Evolutionary conservation across 2,329 filamentous ascomycete genomes (phyloP).

Genomic region (Diaporthe sp.): DNA sequence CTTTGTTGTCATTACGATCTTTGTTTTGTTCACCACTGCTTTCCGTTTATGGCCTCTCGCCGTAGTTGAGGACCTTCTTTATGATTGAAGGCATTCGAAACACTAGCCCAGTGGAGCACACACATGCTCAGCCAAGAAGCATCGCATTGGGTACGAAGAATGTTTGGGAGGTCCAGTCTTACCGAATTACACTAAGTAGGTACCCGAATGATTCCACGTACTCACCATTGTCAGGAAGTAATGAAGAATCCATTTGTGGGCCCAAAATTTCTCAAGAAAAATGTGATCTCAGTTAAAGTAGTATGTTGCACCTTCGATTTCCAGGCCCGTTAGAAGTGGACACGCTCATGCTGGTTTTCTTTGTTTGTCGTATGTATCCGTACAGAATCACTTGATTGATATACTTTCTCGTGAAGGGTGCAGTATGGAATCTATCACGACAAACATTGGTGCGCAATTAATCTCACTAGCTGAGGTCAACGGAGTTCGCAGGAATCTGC

Average conservation of each 20-base stretch:
- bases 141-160: not conserved
- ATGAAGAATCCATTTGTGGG: not conserved
- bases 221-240: not conserved
- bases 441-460: no score
- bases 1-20: not conserved
- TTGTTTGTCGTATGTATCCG: not conserved
- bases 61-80: not conserved
- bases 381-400: not conserved
- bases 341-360: not conserved
- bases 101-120: not conserved
- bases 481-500: fast-evolving
- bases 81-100: not conserved
- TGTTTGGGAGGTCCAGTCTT: not conserved
- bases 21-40: not conserved
- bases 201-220: no score
- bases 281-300: not conserved
- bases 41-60: not conserved
- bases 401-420: not conserved
- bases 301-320: not conserved
- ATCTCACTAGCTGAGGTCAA: no score
- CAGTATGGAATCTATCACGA: not conserved
- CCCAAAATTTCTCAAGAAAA: not conserved
- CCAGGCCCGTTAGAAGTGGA: not conserved
- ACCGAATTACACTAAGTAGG: no score
- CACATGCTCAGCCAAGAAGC: not conserved